Evolutionary conservation across 306 rosid genomes (phyloP).

Genomic region (Biancaea sappan): DNA sequence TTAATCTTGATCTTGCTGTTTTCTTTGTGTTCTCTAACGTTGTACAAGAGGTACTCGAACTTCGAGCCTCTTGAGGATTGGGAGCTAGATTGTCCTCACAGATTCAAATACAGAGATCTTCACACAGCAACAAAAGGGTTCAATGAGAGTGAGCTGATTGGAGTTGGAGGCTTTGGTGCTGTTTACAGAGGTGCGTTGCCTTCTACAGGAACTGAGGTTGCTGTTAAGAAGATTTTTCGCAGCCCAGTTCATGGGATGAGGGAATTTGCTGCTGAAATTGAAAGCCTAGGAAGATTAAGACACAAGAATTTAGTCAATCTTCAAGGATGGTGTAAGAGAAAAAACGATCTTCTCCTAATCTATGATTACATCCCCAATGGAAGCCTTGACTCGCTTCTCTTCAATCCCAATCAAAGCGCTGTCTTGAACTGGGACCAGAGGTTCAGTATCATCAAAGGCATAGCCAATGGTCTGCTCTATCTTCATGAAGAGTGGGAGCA

Average conservation of each 20-base stretch:
- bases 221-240: slow-evolving; percentile 57
- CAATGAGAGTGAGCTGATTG: slow-evolving; percentile 53
- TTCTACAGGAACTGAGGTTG: slow-evolving; percentile 52
- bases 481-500: slow-evolving; percentile 78
- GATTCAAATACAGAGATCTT: slow-evolving; percentile 69
- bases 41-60: slow-evolving; percentile 36
- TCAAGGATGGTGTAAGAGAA: slow-evolving; percentile 85
- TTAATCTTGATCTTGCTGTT: slow-evolving; percentile 38
- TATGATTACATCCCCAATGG: slow-evolving; percentile 73
- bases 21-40: slow-evolving; percentile 13
- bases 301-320: slow-evolving; percentile 79
- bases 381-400: slow-evolving; percentile 53
- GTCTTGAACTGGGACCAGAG: slow-evolving; percentile 58
- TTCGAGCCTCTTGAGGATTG: slow-evolving; percentile 67
- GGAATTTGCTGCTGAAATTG: slow-evolving; percentile 79
- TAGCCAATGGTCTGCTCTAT: slow-evolving; percentile 65
- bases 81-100: slow-evolving; percentile 83
- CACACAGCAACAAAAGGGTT: slow-evolving; percentile 64
- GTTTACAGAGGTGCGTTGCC: slow-evolving; percentile 64
- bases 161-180: slow-evolving; percentile 78
- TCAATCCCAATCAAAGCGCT: slow-evolving; percentile 28
- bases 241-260: slow-evolving; percentile 55
- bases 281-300: slow-evolving; percentile 74
- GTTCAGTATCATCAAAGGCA: slow-evolving; percentile 58
- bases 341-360: slow-evolving; percentile 60